Conservation (phyloP, 2,329 filamentous ascomycete genomes). For the Talaromyces amestolkiae region DNA sequence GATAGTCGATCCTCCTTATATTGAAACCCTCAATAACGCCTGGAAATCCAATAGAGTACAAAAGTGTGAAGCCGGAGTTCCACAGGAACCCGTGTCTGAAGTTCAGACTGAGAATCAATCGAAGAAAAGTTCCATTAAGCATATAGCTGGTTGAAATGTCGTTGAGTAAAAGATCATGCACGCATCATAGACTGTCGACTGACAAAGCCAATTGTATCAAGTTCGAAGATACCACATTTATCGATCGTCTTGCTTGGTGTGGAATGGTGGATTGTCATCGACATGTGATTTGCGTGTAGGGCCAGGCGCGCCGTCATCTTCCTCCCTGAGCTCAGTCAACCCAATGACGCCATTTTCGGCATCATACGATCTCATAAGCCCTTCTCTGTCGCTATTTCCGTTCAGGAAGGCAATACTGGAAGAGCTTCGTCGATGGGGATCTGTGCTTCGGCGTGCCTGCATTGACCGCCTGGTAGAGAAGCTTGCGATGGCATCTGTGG, state of each 20-base stretch:
- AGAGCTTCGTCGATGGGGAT: slow-evolving; percentile 59
- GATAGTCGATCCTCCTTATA: not conserved
- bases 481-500: slow-evolving; percentile 86
- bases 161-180: slow-evolving; percentile 17
- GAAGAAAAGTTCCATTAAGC: slow-evolving; percentile 12
- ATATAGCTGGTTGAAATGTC: slow-evolving; percentile 13
- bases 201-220: slow-evolving; percentile 16
- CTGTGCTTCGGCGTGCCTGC: slow-evolving; percentile 75
- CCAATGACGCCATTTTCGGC: slow-evolving; percentile 76
- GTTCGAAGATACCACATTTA: slow-evolving; percentile 20
- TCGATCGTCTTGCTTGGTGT: slow-evolving; percentile 34
- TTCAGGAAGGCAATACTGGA: slow-evolving; percentile 60
- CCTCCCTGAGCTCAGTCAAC: slow-evolving; percentile 74
- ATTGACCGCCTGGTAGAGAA: slow-evolving; percentile 90
- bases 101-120: not conserved
- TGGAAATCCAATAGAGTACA: slow-evolving; percentile 4
- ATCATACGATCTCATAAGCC: slow-evolving; percentile 85
- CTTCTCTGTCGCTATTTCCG: slow-evolving; percentile 65
- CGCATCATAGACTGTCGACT: slow-evolving; percentile 2
- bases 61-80: not conserved
- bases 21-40: not conserved
- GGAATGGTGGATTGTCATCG: slow-evolving; percentile 27
- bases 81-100: not conserved
- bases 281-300: slow-evolving; percentile 33
- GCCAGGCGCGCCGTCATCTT: slow-evolving; percentile 60